Conservation (phyloP, 2,329 filamentous ascomycete species). For the Alternaria angustiovoidea region DNA sequence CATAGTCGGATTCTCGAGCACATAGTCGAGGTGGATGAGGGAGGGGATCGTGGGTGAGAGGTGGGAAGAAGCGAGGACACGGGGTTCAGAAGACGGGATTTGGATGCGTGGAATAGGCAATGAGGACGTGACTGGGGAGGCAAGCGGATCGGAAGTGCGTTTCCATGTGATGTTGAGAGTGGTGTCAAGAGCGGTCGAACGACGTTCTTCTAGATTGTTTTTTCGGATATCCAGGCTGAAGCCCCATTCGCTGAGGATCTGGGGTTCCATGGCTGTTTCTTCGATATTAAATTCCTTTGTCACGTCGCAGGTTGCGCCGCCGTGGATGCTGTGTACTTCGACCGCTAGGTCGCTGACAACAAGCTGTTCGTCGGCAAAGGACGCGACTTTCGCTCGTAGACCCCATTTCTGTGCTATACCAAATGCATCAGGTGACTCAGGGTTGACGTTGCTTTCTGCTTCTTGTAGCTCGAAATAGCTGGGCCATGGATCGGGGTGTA, state of each 20-base stretch:
- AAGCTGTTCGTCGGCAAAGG: constrained; percentile 73
- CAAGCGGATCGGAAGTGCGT: constrained; percentile 56
- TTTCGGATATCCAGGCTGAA: constrained; percentile 82
- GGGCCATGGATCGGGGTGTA: constrained; percentile 84
- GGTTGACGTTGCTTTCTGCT: constrained; percentile 42
- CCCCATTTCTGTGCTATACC: constrained; percentile 85
- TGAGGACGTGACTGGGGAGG: constrained; percentile 55
- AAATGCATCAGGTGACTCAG: constrained; percentile 51
- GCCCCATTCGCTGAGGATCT: constrained; percentile 73
- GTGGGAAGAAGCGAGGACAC: constrained; percentile 70
- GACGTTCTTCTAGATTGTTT: constrained; percentile 79
- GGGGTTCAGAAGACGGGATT: constrained; percentile 83
- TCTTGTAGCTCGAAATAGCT: constrained; percentile 76
- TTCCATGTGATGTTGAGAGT: constrained; percentile 81
- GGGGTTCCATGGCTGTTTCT: constrained; percentile 63
- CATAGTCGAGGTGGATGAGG: constrained; percentile 63
- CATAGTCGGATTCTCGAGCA: constrained; percentile 90
- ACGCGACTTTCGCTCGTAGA: constrained; percentile 74
- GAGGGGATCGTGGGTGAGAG: constrained; percentile 39
- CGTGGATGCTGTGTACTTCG: constrained; percentile 66
- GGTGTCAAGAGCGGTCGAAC: constrained; percentile 76
- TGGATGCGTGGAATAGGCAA: constrained; percentile 82
- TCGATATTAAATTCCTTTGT: constrained; percentile 37
- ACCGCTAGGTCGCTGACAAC: constrained; percentile 71
- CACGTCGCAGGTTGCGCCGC: constrained; percentile 66